Conservation (phyloP, 768 basidiomycete species). For the Leccinum rimulosum region DNA sequence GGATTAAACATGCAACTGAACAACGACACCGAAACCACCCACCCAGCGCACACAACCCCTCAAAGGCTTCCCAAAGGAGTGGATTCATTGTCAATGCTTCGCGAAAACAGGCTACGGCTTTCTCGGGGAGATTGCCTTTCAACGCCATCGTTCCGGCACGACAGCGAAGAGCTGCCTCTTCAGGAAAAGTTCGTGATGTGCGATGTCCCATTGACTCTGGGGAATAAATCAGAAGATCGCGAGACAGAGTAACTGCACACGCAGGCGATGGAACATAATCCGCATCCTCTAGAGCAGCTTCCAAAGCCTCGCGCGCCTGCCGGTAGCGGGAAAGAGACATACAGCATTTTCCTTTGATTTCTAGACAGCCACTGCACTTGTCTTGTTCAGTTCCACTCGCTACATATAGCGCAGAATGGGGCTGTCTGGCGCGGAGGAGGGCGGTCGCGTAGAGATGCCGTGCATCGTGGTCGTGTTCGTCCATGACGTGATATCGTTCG, state of each 20-base stretch:
- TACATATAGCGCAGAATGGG: conserved; percentile 70
- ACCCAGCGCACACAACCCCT: conserved; percentile 83
- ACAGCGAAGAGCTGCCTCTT: conserved; percentile 73
- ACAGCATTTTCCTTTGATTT: conserved; percentile 78
- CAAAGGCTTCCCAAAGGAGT: conserved; percentile 90
- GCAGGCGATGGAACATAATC: conserved; percentile 56
- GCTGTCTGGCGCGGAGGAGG: conserved; percentile 66
- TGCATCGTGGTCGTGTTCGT: conserved; percentile 71
- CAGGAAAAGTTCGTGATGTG: conserved; percentile 58
- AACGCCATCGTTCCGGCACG: conserved; percentile 72
- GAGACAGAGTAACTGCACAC: conserved; percentile 27
- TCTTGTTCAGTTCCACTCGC: conserved; percentile 61
- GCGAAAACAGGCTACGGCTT: conserved; percentile 68
- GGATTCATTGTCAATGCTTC: conserved; percentile 73
- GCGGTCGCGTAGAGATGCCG: conserved; percentile 82
- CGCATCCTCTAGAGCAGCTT: conserved; percentile 54
- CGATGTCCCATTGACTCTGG: conserved; percentile 57
- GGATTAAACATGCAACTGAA: conserved; percentile 13
- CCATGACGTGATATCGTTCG: conserved; percentile 75
- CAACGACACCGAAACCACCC: conserved; percentile 20
- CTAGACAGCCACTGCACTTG: conserved; percentile 71
- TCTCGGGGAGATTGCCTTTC: conserved; percentile 75
- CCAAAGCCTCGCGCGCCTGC: conserved; percentile 72
- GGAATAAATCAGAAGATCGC: conserved; percentile 12
- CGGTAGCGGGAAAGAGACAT: conserved; percentile 68